Evolutionary conservation across 106 monocot genomes (phyloP), one percentile per base, ranked within the genome.

Genomic region (Triglochin maritima): DNA sequence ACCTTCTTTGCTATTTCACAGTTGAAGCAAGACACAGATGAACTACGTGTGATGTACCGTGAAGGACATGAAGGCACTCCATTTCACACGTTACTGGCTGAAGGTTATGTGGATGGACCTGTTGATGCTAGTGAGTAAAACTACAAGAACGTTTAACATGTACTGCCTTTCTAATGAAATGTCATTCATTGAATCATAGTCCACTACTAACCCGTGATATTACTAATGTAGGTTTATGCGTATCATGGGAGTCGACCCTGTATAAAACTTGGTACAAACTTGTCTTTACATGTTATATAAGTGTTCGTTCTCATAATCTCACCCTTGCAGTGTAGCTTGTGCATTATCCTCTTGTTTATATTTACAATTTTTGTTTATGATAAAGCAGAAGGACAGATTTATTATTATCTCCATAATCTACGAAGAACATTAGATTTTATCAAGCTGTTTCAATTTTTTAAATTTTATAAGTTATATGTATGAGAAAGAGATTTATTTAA

Each of bases 91-190:
- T 64, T 98, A 60, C 92, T 92, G 56, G 60, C 69, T 54, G 98
- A 98, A 80, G 98, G 98, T 50, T 92, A 56, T 65, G 85, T 79
- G 10, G 86, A 98, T 82, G 98, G 98, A 64, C 86, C 98, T 49
- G 75, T 92, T 56, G 98, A 98, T 89, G 81, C 81, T 56, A 86
- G 98, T 98, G 73, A 88, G 98, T 84, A 47, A 60, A 69, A 29
- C 56, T 14, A 9, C 9, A 69, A 43, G 56, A 12, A 29, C 29
- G 29, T 1, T 29, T 29, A 0, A 29, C 56, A 68, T 49, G 29
- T 29, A 29, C 29, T 29, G 29, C 29, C 29, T 29, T 29, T 29
- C 29, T 29, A 29, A 29, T 29, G 29, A 29, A 29, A 29, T 29
- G 29, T 29, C 29, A 29, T 29, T 29, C 29, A 29, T 29, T 29